Evolutionary conservation across 306 rosid species (phyloP).

Genomic region (Abrus pulchellus): DNA sequence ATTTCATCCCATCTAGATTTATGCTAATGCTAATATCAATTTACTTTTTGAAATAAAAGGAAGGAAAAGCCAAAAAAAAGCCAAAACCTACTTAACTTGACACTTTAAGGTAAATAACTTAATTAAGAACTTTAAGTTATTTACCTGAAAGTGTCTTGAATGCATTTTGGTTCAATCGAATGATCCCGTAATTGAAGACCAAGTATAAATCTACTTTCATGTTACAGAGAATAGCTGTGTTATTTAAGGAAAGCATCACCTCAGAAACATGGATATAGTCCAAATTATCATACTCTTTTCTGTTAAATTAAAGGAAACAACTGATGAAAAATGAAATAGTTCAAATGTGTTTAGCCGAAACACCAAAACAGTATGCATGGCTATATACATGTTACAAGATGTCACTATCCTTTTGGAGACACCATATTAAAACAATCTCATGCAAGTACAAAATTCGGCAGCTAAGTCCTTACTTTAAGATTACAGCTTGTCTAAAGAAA

Average conservation of each 20-base stretch:
- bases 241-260: neutral
- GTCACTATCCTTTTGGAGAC: constrained; percentile 37
- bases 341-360: constrained; percentile 31
- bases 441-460: constrained; percentile 42
- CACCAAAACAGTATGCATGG: constrained; percentile 45
- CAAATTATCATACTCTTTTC: neutral
- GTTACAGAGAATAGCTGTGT: neutral
- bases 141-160: neutral
- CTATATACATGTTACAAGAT: constrained; percentile 59
- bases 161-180: neutral
- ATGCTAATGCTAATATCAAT: too few species aligned
- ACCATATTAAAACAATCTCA: constrained; percentile 46
- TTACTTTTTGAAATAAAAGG: too few species aligned
- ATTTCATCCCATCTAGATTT: too few species aligned
- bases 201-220: neutral
- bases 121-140: neutral
- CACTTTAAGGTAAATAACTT: too few species aligned
- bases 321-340: constrained; percentile 2
- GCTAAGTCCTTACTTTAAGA: constrained; percentile 40
- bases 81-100: too few species aligned
- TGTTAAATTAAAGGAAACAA: constrained; percentile 19
- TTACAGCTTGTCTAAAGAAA: neutral
- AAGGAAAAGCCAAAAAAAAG: too few species aligned
- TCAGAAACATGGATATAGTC: constrained; percentile 9
- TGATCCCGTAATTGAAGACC: neutral